Percentiles rank a stretch among this genome's conserved stretches.
These are phyloP conservation scores for Physaria fendleri DNA, from an alignment of 345 rosid species.

Conservation along the genomic window DNA sequence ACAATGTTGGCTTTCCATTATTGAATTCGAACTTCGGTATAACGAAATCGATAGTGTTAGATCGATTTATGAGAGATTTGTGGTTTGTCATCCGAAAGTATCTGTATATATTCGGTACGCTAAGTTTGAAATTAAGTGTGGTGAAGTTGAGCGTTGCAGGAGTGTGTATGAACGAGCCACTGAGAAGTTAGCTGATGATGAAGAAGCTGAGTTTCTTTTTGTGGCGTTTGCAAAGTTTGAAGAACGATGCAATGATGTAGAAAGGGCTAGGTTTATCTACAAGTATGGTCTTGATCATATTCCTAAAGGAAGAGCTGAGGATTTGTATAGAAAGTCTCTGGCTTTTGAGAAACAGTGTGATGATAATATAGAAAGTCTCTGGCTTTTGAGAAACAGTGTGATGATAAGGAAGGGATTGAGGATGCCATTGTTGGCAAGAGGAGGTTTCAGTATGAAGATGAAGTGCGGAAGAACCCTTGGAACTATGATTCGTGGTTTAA, in stretches of 20 bases:
- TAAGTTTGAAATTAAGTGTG: background rate
- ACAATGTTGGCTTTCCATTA: conserved; percentile 57
- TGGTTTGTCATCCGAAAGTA: background rate
- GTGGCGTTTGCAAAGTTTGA: background rate
- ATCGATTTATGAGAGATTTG: conserved; percentile 35
- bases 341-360: background rate
- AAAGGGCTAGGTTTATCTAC: background rate
- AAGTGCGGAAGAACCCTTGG: background rate
- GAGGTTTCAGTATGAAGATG: background rate
- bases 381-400: background rate
- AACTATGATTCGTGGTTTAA: background rate
- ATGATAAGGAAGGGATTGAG: background rate
- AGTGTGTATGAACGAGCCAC: background rate
- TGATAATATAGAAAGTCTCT: background rate
- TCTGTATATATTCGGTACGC: background rate
- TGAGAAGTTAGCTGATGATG: background rate
- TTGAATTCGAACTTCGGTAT: conserved; percentile 57
- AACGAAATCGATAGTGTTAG: conserved; percentile 53
- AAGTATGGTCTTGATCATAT: background rate
- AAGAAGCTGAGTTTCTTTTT: background rate
- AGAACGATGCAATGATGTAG: background rate
- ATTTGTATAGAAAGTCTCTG: background rate
- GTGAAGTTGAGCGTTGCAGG: background rate
- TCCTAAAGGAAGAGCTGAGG: background rate
- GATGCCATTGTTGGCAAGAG: background rate